Percentiles rank a stretch among this genome's conserved stretches.
Conservation (phyloP, 2,329 filamentous ascomycete genomes). For the Penicillium sclerotiorum region DNA sequence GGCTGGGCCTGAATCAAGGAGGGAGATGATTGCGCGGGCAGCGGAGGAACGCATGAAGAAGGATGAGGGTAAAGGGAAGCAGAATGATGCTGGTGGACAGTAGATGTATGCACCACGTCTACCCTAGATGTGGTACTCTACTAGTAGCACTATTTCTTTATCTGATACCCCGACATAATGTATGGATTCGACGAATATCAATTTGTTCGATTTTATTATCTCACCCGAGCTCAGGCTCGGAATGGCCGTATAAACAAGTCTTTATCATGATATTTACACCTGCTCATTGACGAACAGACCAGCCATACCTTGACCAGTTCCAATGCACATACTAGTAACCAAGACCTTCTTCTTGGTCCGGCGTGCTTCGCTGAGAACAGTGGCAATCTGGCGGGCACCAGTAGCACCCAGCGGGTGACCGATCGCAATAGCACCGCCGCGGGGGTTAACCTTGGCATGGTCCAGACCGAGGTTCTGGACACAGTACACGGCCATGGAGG, state of each 20-base stretch:
- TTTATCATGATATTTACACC: conserved; percentile 31
- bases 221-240: too few relatives aligned
- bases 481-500: conserved; percentile 97
- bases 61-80: conserved; percentile 46
- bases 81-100: conserved; percentile 19
- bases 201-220: conserved; percentile 2
- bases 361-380: conserved; percentile 81
- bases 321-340: conserved; percentile 86
- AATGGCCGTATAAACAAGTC: neutral
- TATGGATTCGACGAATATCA: too few relatives aligned
- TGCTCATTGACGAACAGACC: conserved; percentile 68
- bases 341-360: conserved; percentile 87
- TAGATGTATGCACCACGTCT: too few relatives aligned
- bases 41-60: conserved; percentile 68
- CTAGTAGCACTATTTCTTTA: neutral
- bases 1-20: conserved; percentile 61
- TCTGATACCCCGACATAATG: conserved; percentile 3
- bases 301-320: conserved; percentile 68
- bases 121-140: too few relatives aligned
- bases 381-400: conserved; percentile 86
- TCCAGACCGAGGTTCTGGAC: conserved; percentile 66
- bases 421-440: conserved; percentile 88
- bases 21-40: conserved; percentile 74
- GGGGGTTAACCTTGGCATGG: conserved; percentile 80
- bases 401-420: conserved; percentile 92